Evolutionary conservation across 345 rosid species (phyloP), one percentile per base, ranked within the genome.

Genomic region (Trapa bicornis): DNA sequence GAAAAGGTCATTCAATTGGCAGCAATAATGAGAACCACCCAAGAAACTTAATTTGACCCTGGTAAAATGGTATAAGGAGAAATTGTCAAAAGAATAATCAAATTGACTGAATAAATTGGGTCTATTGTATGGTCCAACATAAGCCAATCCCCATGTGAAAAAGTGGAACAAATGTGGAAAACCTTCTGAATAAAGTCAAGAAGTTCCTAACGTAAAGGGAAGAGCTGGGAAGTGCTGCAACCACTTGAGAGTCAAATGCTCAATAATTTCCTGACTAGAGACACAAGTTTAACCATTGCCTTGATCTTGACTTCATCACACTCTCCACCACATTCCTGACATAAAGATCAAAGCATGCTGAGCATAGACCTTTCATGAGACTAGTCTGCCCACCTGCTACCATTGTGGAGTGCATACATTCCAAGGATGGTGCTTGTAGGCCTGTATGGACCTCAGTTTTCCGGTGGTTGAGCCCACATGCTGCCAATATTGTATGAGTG

Each of bases 271-370:
- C 67, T 50, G 67, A 47, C 76, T 89, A 86, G 67, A 90, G 89
- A 69, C 92, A 92, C 84, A 90, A 85, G 45, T 93, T 84, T 75
- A 93, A 76, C 94, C 97, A 89, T 68, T 73, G 65, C 2, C 66
- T 89, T 16, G 76, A 74, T 71, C 87, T 87, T 2, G 86, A 78
- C 65, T 94, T 92, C 85, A 88, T 73, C 72, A 86, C 89, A 72
- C 77, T 86, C 83, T 82, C 87, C 80, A 91, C 97, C 71, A 86
- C 91, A 36, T 86, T 91, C 73, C 85, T 82, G 73, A 82, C 89
- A 74, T 87, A 87, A 48, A 89, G 82, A 82, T 91, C 96, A 43
- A 94, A 91, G 76, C 99, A 94, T 67, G 86, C 68, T 22, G 82
- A 78, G 81, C 99, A 94, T 76, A 81, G 79, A 70, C 88, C 88